These are phyloP conservation scores for Hirschioporus abietinus DNA, from an alignment of 768 basidiomycete species.

Conservation along the genomic window DNA sequence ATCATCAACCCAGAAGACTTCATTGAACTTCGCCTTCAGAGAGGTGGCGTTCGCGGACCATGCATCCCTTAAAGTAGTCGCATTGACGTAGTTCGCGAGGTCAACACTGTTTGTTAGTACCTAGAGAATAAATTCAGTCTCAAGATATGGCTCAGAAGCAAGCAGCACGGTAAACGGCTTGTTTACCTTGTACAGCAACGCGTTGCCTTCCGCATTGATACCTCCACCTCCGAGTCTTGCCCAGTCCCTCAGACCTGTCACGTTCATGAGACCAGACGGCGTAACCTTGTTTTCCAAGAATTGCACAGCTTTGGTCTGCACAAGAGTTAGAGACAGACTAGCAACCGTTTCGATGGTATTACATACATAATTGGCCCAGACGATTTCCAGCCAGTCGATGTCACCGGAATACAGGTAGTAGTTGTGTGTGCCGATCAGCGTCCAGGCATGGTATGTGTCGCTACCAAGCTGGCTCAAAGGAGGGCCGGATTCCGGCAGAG, in stretches of 20 bases:
- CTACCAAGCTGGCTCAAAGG: conserved; percentile 40
- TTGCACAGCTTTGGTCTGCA: conserved; percentile 42
- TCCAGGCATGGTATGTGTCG: conserved; percentile 58
- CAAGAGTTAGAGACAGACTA: not conserved
- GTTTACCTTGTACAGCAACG: conserved; percentile 42
- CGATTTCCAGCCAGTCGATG: conserved; percentile 38
- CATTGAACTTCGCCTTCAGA: conserved; percentile 45
- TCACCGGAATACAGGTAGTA: conserved; percentile 55
- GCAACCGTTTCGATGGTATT: not conserved
- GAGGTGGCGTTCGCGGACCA: conserved; percentile 42
- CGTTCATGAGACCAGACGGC: conserved; percentile 43
- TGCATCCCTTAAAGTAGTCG: conserved; percentile 27
- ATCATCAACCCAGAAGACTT: conserved; percentile 44
- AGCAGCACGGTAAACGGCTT: not conserved
- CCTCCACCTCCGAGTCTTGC: conserved; percentile 51
- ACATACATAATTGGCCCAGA: conserved; percentile 44
- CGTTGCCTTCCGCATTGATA: conserved; percentile 52
- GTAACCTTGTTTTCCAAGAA: conserved; percentile 51
- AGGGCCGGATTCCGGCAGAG: conserved; percentile 47
- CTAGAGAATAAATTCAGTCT: conserved; percentile 21
- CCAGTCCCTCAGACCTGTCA: conserved; percentile 55
- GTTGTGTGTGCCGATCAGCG: conserved; percentile 53
- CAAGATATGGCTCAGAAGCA: conserved; percentile 4
- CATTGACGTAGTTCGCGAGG: conserved; percentile 37
- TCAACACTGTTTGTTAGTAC: conserved; percentile 42